A percentile compares a stretch with the other conserved stretches of the same genome.
These are phyloP conservation scores for Pistacia vera DNA, from an alignment of 345 rosid genomes.

Conservation along the genomic window DNA sequence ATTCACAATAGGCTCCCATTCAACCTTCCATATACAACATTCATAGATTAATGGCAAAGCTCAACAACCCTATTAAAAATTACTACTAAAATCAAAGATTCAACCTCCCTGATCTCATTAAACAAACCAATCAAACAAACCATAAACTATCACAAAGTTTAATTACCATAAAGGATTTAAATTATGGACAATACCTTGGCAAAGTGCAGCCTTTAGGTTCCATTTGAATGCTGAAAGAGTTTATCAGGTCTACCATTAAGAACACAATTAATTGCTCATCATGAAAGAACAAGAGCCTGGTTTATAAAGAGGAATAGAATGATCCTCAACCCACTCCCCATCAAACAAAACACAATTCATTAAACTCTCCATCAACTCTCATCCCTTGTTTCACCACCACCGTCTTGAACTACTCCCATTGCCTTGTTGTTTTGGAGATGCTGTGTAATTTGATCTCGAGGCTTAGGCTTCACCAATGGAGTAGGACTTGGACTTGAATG, in stretches of 20 bases:
- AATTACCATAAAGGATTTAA: too few relatives aligned
- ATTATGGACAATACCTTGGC: constrained; percentile 55
- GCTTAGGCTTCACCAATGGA: constrained; percentile 12
- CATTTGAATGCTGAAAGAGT: constrained; percentile 70
- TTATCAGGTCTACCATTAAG: constrained; percentile 80
- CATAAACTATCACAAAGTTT: too few relatives aligned
- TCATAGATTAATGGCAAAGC: neutral
- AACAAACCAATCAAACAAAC: neutral
- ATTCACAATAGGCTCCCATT: constrained; percentile 55
- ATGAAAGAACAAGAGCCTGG: constrained; percentile 78
- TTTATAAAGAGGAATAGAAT: constrained; percentile 89
- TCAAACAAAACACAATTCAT: constrained; percentile 76
- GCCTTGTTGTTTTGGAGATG: constrained; percentile 36
- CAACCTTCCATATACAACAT: constrained; percentile 44
- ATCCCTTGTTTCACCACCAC: constrained; percentile 35
- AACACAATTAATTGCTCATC: constrained; percentile 83
- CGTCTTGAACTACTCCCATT: constrained; percentile 26
- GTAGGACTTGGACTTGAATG: neutral
- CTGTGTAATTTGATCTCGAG: constrained; percentile 41
- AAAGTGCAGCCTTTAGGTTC: constrained; percentile 84
- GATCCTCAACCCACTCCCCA: constrained; percentile 85
- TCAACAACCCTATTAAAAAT: too few relatives aligned
- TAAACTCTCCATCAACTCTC: constrained; percentile 49
- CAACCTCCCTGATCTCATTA: neutral
- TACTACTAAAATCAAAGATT: neutral